These are phyloP conservation scores for Rugonectria rugulosa DNA, from an alignment of 2,329 filamentous ascomycete species.

Conservation along the genomic window DNA sequence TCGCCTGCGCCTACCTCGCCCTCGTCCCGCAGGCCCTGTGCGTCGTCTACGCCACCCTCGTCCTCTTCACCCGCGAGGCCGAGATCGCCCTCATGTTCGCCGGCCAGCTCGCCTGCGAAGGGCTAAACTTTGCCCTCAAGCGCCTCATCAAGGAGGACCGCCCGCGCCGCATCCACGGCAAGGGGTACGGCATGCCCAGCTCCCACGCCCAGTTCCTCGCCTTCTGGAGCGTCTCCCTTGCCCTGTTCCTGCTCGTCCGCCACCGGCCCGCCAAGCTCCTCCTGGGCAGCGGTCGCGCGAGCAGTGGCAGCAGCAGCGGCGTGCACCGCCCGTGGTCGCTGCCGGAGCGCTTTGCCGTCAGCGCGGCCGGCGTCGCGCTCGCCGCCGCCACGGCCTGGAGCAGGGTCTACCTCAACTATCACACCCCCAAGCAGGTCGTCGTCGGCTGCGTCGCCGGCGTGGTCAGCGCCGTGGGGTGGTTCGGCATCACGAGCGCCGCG, in stretches of 20 bases:
- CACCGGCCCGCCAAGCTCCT: slow-evolving; percentile 65
- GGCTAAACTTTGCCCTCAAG: slow-evolving; percentile 88
- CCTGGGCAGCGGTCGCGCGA: too few relatives aligned
- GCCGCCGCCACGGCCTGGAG: slow-evolving; percentile 80
- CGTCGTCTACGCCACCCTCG: slow-evolving; percentile 86
- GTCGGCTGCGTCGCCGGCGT: slow-evolving; percentile 77
- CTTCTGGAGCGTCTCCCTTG: slow-evolving; percentile 87
- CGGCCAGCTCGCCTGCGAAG: slow-evolving; percentile 92
- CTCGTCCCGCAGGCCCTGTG: slow-evolving; percentile 92
- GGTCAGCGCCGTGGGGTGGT: slow-evolving; percentile 80
- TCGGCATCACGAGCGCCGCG: slow-evolving; percentile 70
- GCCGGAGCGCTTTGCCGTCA: slow-evolving; percentile 64
- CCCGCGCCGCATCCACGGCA: slow-evolving; percentile 82
- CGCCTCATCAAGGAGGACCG: slow-evolving; percentile 91
- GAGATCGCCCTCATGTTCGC: slow-evolving; percentile 90
- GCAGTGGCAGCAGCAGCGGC: slow-evolving; percentile 9
- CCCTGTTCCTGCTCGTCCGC: slow-evolving; percentile 83
- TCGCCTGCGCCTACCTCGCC: slow-evolving; percentile 90
- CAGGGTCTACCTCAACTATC: slow-evolving; percentile 90
- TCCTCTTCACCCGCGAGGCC: slow-evolving; percentile 89
- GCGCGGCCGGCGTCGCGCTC: slow-evolving; percentile 63
- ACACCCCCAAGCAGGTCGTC: slow-evolving; percentile 87
- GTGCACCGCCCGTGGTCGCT: slow-evolving; percentile 62
- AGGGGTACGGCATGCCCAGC: slow-evolving; percentile 96
- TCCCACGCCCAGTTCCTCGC: slow-evolving; percentile 95